Base-by-base conservation (phyloP, 2,329 filamentous ascomycete species). In the Xylaria sp. region DNA sequence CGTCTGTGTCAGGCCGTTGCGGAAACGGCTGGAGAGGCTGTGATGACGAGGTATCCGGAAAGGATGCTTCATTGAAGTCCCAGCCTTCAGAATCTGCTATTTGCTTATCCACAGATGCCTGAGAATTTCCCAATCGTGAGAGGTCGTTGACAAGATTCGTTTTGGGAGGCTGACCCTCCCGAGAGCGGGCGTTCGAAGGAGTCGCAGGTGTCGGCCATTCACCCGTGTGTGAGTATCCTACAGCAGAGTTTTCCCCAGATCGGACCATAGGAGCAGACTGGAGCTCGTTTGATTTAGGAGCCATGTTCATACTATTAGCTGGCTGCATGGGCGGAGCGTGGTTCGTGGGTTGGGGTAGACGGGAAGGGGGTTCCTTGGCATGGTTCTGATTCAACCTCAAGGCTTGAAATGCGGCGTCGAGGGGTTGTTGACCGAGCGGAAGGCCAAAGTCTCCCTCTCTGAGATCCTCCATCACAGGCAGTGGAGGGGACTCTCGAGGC, bases 11-110 rank as follows among this genome's bases (percentile, higher is more conserved):
- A 1, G 94, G 94, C 70, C 94, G 90, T 81, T 80, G 91, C 73
- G 80, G 81, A 12, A 85, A 79, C 64, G 86, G 85, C 60, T 85
- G 83, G 1, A 73, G 77, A 32, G 78, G 80, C 55, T 87, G 84
- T 5, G 79, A 74, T 37, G 82, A 79, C 52, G 79, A 78, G 13
- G 87, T 82, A 50, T 92, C 91, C 0, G 88, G 82, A 62, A 90
- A 88, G n/a, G 86, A 84, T 9, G 89, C 86, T 68, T 98, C 94
- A 63, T 95, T 93, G 74, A 99, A 99, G 76, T 97, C 94, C 96
- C 96, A 99, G 9, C 88, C 93, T 76, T 97, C 94, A 0, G 86
- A 78, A 68, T 92, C 90, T 8, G 80, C 76, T 1, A 77, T 75
- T 28, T 80, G 80, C 76, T 90, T 87, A 63, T 89, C 84, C 28